Evolutionary conservation across 192 early-diverging fungal species (phyloP), one percentile per base, ranked within the genome.

Genomic region (Rhizoclosmatium globosum): DNA sequence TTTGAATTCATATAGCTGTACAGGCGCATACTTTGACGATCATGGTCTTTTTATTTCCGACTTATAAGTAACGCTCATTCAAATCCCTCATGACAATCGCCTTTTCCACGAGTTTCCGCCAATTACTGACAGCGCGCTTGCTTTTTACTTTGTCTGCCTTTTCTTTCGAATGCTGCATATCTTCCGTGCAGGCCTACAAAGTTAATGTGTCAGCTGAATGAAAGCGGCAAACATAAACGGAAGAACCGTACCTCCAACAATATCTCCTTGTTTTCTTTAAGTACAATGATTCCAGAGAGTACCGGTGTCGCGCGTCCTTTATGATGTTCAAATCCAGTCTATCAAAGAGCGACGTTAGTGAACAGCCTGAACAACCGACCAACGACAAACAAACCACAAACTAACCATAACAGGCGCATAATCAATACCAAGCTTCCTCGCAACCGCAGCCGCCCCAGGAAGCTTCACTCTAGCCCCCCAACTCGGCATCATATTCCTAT

Each of bases 371-470:
- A 73, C n/a, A n/a, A n/a, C 2, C 31, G 57, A 13, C 31, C 31
- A 38, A 47, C 4, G 42, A n/a, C 65, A 46, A 74, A 65, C 0
- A 31, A 31, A 31, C 31, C 31, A 31, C 31, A 31, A 75, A 61
- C 90, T 82, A 77, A 95, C 93, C 64, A 97, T 95, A 4, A 94
- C 95, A n/a, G 88, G 87, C 1, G 86, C 94, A 76, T 86, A 95
- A 68, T 96, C 94, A 19, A 97, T 89, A 4, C 89, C 91, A 50
- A 97, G 83, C 78, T 90, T 86, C 59, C 87, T 87, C 45, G 95
- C 95, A 39, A 99, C 68, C 42, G 84, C 82, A 15, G 71, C 87
- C 47, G 94, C 88, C 2, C 87, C 89, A 17, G 87, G 74, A 60
- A 87, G 88, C 91, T 84, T 81, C 17, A 98, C 77, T 85, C 96